Conservation (phyloP, 352 stramenopile species). For the Globisporangium paroecandrum region DNA sequence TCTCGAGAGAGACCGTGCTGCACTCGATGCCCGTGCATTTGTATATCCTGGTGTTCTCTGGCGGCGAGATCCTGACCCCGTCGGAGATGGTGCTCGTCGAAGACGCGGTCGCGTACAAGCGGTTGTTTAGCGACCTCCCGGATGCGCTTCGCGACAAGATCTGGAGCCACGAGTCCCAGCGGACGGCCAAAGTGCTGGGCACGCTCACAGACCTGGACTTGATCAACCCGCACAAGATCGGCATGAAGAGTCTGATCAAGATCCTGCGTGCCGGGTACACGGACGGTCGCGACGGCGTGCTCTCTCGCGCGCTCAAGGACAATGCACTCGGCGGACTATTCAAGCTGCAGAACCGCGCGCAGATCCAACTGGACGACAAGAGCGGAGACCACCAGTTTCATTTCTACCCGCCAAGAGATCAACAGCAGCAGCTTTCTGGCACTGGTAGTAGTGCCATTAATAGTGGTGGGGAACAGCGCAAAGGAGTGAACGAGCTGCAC, state of each 20-base stretch:
- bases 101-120: conserved; percentile 45
- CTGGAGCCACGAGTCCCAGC: conserved; percentile 67
- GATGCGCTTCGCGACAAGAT: conserved; percentile 49
- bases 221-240: conserved; percentile 74
- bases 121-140: conserved; percentile 44
- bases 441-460: background rate
- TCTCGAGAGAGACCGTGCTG: conserved; percentile 70
- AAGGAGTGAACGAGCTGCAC: conserved; percentile 24
- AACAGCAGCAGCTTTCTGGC: background rate
- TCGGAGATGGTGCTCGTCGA: conserved; percentile 53
- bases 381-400: conserved; percentile 9
- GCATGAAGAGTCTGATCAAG: conserved; percentile 75
- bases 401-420: conserved; percentile 11
- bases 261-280: conserved; percentile 68
- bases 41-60: conserved; percentile 80
- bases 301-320: conserved; percentile 67
- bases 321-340: conserved; percentile 73
- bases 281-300: conserved; percentile 57
- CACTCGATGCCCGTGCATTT: conserved; percentile 74
- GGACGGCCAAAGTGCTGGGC: conserved; percentile 68
- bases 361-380: conserved; percentile 52
- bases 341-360: conserved; percentile 39
- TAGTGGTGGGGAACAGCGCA: background rate
- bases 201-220: conserved; percentile 66
- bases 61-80: conserved; percentile 51